Evolutionary conservation across 2,329 filamentous ascomycete genomes (phyloP), one percentile per base, ranked within the genome.

Genomic region (Fusarium scirpi): DNA sequence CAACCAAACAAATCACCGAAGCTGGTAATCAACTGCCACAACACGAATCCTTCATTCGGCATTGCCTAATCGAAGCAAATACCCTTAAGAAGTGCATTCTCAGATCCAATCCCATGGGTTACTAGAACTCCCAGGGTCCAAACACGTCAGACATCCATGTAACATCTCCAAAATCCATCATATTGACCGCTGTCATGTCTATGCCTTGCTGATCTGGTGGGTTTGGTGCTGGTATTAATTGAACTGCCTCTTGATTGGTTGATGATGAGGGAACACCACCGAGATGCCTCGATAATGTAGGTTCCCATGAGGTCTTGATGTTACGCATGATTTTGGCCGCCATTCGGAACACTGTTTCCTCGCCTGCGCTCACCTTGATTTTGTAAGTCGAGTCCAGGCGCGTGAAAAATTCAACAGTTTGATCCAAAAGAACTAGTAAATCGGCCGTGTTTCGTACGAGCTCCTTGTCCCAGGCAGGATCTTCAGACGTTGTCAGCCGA

Each of bases 391-490:
- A 60, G 16, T 71, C 69, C 9, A 78, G 51, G 20, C 72, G 72
- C 22, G 68, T 64, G 34, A 81, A 79, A n/a, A 76, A 49, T n/a
- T 79, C 76, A 45, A 78, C 76, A 6, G 75, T 73, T 46, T 76
- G 76, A 43, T 82, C 78, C 7, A 82, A 63, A n/a, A 82, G 69
- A 9, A 64, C 56, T 4, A 81, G 71, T 1, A 83, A 70, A 48
- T 84, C 78, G 7, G 74, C 79, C 3, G 78, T 81, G 24, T 74
- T 73, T 16, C 76, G 77, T 8, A 83, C 75, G 2, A 78, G 62
- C 6, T 78, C 76, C 56, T 78, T 80, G 59, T 84, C 82, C 82
- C 82, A 84, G 8, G 75, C 79, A 3, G 80, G 79, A 47, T 80
- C 78, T 10, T 83, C 81, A 6, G 79, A 74, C 1, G 77, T 80